phyloP scores from a whole-genome alignment of 495 filamentous ascomycete species.

The Mycothermus thermophilus region DNA sequence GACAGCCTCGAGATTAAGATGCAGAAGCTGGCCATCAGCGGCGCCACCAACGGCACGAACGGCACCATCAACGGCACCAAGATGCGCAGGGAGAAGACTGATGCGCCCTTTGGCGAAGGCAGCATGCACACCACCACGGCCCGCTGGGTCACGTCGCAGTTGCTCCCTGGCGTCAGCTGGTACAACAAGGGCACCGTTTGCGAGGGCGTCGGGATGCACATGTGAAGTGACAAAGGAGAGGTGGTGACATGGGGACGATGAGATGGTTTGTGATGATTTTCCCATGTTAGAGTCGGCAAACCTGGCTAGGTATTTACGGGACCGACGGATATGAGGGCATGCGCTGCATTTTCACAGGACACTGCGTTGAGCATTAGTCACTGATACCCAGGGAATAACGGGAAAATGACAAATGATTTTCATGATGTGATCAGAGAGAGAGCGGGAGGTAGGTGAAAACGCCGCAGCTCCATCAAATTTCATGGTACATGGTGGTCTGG shows the following conservation, averaged over 20 bases:
- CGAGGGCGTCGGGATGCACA: constrained; percentile 32
- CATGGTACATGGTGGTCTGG: not conserved
- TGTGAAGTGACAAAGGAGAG: constrained; percentile 4
- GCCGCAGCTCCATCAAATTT: not conserved
- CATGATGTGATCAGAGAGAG: not conserved
- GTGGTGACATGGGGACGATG: not conserved
- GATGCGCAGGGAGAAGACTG: constrained; percentile 21
- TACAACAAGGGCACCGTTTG: constrained; percentile 38
- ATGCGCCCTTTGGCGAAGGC: constrained; percentile 41
- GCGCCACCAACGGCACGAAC: too few species aligned
- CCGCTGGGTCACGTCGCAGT: constrained; percentile 51
- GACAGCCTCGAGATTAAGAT: constrained; percentile 10
- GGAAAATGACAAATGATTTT: not conserved
- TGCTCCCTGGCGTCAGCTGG: constrained; percentile 40
- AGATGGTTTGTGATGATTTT: too few species aligned
- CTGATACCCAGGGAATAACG: not conserved
- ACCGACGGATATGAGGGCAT: too few species aligned
- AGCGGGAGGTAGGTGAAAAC: not conserved
- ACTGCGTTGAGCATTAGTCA: constrained; percentile 5
- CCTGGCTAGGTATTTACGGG: too few species aligned
- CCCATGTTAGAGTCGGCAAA: too few species aligned
- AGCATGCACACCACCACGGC: constrained; percentile 60
- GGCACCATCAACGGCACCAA: constrained; percentile 7
- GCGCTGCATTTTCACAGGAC: too few species aligned
- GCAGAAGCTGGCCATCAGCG: constrained; percentile 5